Evolutionary conservation across 2,329 filamentous ascomycete genomes (phyloP).

Genomic region (Didymella arachidicola): DNA sequence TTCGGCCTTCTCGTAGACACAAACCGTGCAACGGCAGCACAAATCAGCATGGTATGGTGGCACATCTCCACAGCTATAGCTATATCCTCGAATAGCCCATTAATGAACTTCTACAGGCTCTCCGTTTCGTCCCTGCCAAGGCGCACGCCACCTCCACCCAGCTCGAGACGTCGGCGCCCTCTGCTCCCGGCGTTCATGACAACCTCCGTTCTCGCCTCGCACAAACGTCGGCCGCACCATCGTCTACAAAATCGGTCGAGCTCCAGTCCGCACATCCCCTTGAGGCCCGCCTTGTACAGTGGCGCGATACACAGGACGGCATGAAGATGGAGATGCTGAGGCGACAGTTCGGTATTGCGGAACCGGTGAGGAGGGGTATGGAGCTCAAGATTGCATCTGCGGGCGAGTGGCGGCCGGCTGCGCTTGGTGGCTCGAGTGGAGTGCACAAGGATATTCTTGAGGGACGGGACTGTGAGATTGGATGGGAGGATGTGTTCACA

Average conservation of each 20-base stretch:
- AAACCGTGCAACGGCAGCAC: background rate
- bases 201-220: constrained; percentile 85
- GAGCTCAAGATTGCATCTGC: constrained; percentile 87
- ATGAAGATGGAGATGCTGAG: constrained; percentile 89
- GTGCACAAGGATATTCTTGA: constrained; percentile 90
- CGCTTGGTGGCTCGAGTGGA: constrained; percentile 69
- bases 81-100: background rate
- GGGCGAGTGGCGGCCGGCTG: constrained; percentile 80
- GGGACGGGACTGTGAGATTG: constrained; percentile 77
- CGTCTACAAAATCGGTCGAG: constrained; percentile 40
- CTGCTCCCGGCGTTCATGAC: constrained; percentile 91
- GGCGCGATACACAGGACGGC: constrained; percentile 87
- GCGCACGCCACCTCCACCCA: constrained; percentile 66
- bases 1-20: background rate
- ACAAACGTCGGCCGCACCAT: constrained; percentile 51
- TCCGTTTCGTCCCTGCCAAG: constrained; percentile 84
- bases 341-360: constrained; percentile 87
- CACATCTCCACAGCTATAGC: constrained; percentile 3
- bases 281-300: constrained; percentile 85
- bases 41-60: constrained; percentile 27
- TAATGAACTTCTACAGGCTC: constrained; percentile 62
- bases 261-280: constrained; percentile 84
- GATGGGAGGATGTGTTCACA: constrained; percentile 93
- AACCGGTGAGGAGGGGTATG: constrained; percentile 92
- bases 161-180: constrained; percentile 73